phyloP scores from a whole-genome alignment of 2,329 filamentous ascomycete species.

The Sporothrix humicola region DNA sequence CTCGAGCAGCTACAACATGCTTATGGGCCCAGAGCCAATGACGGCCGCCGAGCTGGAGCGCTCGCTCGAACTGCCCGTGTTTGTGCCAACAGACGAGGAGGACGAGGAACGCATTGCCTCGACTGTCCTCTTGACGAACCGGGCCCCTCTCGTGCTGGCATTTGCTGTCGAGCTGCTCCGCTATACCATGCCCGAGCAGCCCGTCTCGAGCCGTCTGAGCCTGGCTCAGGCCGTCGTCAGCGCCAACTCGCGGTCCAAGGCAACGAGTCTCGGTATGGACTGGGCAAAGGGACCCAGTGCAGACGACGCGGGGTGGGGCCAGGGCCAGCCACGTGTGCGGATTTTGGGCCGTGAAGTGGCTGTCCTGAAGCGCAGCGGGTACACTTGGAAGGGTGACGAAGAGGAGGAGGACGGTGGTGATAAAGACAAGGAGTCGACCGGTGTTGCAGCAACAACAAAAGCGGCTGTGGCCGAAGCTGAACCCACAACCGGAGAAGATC shows the following conservation, averaged over 20 bases:
- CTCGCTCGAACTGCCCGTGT: conserved; percentile 64
- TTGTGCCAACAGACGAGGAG: conserved; percentile 46
- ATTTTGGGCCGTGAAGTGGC: conserved; percentile 76
- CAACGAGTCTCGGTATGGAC: conserved; percentile 74
- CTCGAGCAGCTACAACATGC: conserved; percentile 39
- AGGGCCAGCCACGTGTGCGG: conserved; percentile 74
- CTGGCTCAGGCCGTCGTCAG: conserved; percentile 84
- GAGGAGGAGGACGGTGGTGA: conserved; percentile 37
- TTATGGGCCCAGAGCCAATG: conserved; percentile 45
- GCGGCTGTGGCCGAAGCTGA: neutral
- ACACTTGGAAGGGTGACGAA: conserved; percentile 61
- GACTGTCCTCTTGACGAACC: conserved; percentile 68
- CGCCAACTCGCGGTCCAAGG: conserved; percentile 78
- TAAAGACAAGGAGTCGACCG: conserved; percentile 6
- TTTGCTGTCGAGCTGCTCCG: conserved; percentile 77
- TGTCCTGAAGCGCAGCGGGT: conserved; percentile 79
- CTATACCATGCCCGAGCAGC: conserved; percentile 85
- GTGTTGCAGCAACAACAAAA: neutral
- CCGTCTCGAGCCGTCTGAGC: conserved; percentile 80
- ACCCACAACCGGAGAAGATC: conserved; percentile 34
- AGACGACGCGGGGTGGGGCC: conserved; percentile 73
- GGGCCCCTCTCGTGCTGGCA: conserved; percentile 80
- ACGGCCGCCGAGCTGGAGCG: conserved; percentile 66
- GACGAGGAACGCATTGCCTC: conserved; percentile 60
- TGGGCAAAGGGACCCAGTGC: conserved; percentile 68